Evolutionary conservation across 305 asterid species (phyloP).

Genomic region (Stenogyne calaminthoides): DNA sequence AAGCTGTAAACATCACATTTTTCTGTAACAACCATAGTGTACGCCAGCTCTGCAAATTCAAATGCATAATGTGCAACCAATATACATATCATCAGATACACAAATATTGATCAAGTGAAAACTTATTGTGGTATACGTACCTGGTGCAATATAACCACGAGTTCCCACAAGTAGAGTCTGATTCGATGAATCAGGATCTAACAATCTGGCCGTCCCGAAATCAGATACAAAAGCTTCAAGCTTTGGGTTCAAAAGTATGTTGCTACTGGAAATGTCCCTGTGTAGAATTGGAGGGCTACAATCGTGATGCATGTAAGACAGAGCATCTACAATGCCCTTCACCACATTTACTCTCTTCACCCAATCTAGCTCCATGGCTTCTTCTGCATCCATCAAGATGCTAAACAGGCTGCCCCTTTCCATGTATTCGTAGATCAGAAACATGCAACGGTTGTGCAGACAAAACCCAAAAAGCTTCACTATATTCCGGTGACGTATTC

Average conservation of each 20-base stretch:
- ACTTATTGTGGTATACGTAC: conserved; percentile 6
- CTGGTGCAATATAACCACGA: conserved; percentile 46
- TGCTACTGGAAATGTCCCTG: conserved; percentile 38
- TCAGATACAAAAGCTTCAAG: conserved; percentile 39
- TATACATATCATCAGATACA: too few species aligned
- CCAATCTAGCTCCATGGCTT: conserved; percentile 19
- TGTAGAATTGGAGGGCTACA: conserved; percentile 39
- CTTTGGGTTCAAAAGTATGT: conserved; percentile 31
- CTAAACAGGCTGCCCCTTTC: neutral
- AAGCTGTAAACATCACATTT: conserved; percentile 24
- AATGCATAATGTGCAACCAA: too few species aligned
- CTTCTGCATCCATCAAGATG: neutral
- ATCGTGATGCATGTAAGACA: conserved; percentile 40
- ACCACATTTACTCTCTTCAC: conserved; percentile 9
- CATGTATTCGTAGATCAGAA: too few species aligned
- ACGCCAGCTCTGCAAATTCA: conserved; percentile 9
- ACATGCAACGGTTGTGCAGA: too few species aligned
- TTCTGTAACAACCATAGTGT: conserved; percentile 16
- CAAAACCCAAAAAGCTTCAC: too few species aligned
- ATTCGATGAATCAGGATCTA: conserved; percentile 37
- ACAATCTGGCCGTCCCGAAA: conserved; percentile 41
- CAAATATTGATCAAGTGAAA: too few species aligned
- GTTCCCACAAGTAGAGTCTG: conserved; percentile 41
- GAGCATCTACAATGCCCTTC: conserved; percentile 28
- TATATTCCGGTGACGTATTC: too few species aligned